Evolutionary conservation across 2,329 filamentous ascomycete species (phyloP), one percentile per base, ranked within the genome.

Genomic region (Exophiala bonariae): DNA sequence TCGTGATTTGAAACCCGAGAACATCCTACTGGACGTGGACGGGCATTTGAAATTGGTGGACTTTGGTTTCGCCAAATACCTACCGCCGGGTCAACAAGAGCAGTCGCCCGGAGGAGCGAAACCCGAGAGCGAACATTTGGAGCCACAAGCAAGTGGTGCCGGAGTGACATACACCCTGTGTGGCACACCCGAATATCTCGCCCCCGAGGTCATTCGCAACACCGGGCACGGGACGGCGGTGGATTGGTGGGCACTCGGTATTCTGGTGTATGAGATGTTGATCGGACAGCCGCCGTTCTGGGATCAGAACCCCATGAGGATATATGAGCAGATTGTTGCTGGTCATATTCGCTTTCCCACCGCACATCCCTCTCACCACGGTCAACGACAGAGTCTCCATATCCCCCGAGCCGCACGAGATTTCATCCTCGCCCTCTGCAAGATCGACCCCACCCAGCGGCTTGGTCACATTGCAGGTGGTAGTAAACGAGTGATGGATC

Each of bases 211-310:
- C 35, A 85, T 85, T 52, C 73, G 80, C 49, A 85, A 84, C 63
- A 82, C 67, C 65, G 79, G 81, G 17, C 81, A 85, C 59, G 80
- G 81, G 43, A 77, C 79, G 37, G 81, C 82, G 28, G 82, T 85
- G 31, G 82, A 85, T 65, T 85, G 82, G 82, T 85, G 82, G 82
- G 82, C 82, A 2, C 75, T 85, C 50, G 82, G 82, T 19, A 84
- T 85, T 53, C 67, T 85, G 23, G 79, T 85, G 33, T 85, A 84
- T 63, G 82, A 85, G 57, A 85, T 85, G 60, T 68, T 85, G 16
- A 81, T 85, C 40, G 82, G 82, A 41, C 81, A 85, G 58, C 82
- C 82, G 17, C 82, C 82, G 1, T 85, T 85, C 63, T 85, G 82
- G 81, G 81, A 85, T 61, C 79, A 82, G 50, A 84, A 84, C 56